Evolutionary conservation across 73 alveolate genomes (phyloP), one percentile per base, ranked within the genome.

Genomic region (Paramecium primaurelia): DNA sequence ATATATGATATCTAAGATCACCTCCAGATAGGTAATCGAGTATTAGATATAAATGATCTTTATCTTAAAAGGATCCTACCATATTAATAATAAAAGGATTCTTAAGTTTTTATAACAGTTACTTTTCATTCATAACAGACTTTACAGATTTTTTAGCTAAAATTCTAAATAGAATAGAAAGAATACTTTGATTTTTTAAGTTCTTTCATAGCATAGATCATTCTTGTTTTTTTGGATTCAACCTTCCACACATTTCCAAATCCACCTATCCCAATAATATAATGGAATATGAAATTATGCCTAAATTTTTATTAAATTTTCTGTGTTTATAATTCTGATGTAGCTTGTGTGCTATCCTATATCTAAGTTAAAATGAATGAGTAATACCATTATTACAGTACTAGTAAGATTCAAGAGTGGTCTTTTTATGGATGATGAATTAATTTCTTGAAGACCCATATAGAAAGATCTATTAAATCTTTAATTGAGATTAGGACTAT

Each of bases 211-310:
- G 99, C 99, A 68, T 71, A 95, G 2, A 94, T 58, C 58, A 83
- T 58, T 58, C 96, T 94, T 8, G 96, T 87, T 59, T 94, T 95
- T 92, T 96, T 95, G 18, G 92, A 88, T 71, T 96, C 98, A 6
- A 95, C 99, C 75, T 94, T 96, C 99, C 99, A 96, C 11, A 96
- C 98, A 40, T 73, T 89, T 7, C 94, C 94, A 47, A 89, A 89
- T 12, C 94, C 94, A 1, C 94, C 94, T 4, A 38, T 45, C 1
- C 94, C 94, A 22, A 89, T 89, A 2, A 89, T 68, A 89, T 89
- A 95, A 58, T 95, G 96, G 84, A 77, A 95, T 18, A 71, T 80
- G 10, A 38, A 80, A 80, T 80, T 80, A 36, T 80, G 18, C n/a
- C 91, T 40, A 25, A 42, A 80, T 26, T 25, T 22, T 32, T 25